Conservation (phyloP, 805 yeast species). For the Myxozyma mucilagina region DNA sequence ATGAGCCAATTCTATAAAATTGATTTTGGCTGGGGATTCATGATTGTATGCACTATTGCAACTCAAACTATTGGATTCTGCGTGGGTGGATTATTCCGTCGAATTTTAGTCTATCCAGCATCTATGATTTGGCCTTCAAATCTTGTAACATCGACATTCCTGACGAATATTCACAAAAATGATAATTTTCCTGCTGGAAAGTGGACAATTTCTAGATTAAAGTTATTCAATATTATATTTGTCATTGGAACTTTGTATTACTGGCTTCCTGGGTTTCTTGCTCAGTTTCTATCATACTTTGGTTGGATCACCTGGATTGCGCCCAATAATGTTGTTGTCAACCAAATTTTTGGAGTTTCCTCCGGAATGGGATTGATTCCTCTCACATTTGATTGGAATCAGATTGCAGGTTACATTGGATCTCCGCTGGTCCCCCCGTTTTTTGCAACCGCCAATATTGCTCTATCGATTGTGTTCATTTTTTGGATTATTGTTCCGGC, state of each 20-base stretch:
- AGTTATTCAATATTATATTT: slow-evolving; percentile 49
- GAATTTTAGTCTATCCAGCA: slow-evolving; percentile 59
- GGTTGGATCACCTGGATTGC: slow-evolving; percentile 65
- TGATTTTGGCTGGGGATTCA: slow-evolving; percentile 51
- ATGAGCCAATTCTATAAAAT: slow-evolving; percentile 39
- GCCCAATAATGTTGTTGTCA: slow-evolving; percentile 55
- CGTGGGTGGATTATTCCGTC: slow-evolving; percentile 63
- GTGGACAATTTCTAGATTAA: slow-evolving; percentile 57
- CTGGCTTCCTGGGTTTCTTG: slow-evolving; percentile 63
- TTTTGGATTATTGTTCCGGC: slow-evolving; percentile 57
- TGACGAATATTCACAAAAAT: slow-evolving; percentile 26
- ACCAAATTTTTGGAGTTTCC: slow-evolving; percentile 62
- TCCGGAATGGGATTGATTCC: slow-evolving; percentile 69
- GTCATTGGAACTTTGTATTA: slow-evolving; percentile 49
- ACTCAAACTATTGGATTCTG: slow-evolving; percentile 67
- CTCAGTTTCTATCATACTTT: slow-evolving; percentile 60
- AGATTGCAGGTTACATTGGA: slow-evolving; percentile 31
- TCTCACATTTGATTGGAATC: slow-evolving; percentile 62
- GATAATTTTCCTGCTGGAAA: slow-evolving; percentile 50
- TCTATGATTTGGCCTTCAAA: slow-evolving; percentile 58
- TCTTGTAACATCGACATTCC: slow-evolving; percentile 52
- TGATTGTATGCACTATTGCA: slow-evolving; percentile 52
- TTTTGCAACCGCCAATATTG: slow-evolving; percentile 53
- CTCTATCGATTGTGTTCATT: slow-evolving; percentile 47
- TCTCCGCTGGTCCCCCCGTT: slow-evolving; percentile 50